phyloP scores from a whole-genome alignment of 768 basidiomycete genomes.

The Cantharellus anzutake region DNA sequence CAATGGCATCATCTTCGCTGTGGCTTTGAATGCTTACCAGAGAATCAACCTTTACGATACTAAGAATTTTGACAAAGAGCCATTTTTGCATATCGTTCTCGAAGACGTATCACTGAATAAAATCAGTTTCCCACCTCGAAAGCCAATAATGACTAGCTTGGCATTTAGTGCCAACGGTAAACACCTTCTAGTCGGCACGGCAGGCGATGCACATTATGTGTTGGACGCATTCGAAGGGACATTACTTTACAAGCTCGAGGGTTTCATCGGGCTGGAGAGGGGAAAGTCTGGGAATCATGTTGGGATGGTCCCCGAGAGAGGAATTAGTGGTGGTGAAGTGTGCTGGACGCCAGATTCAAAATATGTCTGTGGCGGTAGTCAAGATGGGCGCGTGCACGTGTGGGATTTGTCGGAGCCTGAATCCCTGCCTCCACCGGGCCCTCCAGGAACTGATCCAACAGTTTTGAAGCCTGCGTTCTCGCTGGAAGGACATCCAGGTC shows the following conservation, averaged over 20 bases:
- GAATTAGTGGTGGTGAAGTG: constrained; percentile 84
- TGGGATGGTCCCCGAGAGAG: constrained; percentile 46
- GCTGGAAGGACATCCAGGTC: constrained; percentile 67
- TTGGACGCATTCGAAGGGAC: constrained; percentile 79
- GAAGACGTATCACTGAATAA: constrained; percentile 60
- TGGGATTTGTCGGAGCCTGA: constrained; percentile 48
- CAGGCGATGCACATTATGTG: constrained; percentile 82
- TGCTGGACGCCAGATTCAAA: constrained; percentile 90
- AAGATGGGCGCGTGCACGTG: constrained; percentile 65
- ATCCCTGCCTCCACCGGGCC: constrained; percentile 4
- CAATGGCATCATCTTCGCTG: constrained; percentile 69
- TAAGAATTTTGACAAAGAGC: constrained; percentile 76
- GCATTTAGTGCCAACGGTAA: constrained; percentile 82
- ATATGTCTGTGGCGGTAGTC: constrained; percentile 67
- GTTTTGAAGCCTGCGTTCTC: constrained; percentile 30
- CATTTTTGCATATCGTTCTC: constrained; percentile 68
- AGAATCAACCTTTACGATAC: constrained; percentile 75
- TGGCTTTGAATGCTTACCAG: constrained; percentile 63
- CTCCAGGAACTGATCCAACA: constrained; percentile 23
- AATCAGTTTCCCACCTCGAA: constrained; percentile 70
- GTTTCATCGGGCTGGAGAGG: constrained; percentile 66
- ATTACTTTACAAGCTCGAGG: constrained; percentile 69
- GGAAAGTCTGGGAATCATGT: constrained; percentile 26
- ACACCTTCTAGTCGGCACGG: constrained; percentile 80
- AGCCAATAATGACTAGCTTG: constrained; percentile 80